Evolutionary conservation across 225 moss, liverwort and hornwort genomes (phyloP), one percentile per base, ranked within the genome.

Genomic region (Anthoceros angustus): DNA sequence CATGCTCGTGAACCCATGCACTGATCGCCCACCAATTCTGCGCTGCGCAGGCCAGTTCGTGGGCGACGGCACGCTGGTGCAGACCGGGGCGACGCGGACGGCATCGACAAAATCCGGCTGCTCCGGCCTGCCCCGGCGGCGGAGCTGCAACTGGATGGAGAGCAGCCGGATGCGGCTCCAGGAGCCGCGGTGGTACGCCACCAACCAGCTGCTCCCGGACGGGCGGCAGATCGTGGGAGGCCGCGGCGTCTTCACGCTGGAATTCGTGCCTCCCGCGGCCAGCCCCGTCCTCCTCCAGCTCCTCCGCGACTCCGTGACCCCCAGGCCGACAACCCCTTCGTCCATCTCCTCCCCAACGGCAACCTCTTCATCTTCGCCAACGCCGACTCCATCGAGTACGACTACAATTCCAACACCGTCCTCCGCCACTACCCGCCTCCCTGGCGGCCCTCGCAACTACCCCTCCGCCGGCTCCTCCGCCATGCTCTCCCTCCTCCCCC

Each of bases 401-500:
- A 83, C 68, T 78, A 76, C 76, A 71, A 75, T 16, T 49, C 67
- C 14, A 62, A 77, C 64, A 65, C 10, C 25, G 80, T 83, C 3
- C 71, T 80, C 50, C 77, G 70, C 41, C 76, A 42, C 6, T 80
- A 75, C 8, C 80, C 71, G 9, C 46, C 80, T 83, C 49, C 83
- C 83, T 0, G 83, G 80, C 0, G 78, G 80, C 50, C 80, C 80
- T 5, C 80, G 83, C 4, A 83, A 83, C n/a, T 83, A 83, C 40
- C 83, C 83, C 14, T 78, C 80, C 0, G 83, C 83, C 0, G 83
- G 83, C 0, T 72, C 76, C 65, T 83, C 83, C 0, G 83, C 74
- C 4, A 65, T 83, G 78, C 72, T 83, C 0, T 73, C 83, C 43
- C 73, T 81, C 6, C 55, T 18, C 55, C 55, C 32, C 32, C 32